Evolutionary conservation across 2,329 filamentous ascomycete species (phyloP), one percentile per base, ranked within the genome.

Genomic region (Nannizziopsis barbatae): DNA sequence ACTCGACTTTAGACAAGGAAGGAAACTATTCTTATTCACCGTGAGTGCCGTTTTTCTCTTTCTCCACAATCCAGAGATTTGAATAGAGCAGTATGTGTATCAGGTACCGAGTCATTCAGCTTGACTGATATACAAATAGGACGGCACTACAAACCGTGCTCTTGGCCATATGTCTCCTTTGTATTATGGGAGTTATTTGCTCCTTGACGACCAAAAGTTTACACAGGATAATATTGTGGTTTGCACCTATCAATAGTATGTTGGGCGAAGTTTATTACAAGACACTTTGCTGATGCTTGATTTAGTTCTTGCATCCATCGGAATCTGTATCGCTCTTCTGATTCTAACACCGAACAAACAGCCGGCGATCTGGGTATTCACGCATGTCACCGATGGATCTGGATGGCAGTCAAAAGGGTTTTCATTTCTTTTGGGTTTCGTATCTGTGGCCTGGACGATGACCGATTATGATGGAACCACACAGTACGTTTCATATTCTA

Each of bases 391-490:
- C 10, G 75, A 81, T 57, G 75, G 76, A 42, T 81, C 79, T 8
- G 78, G 79, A 20, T 82, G 78, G 77, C 73, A 73, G 9, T 77
- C 71, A 17, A 76, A 72, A 54, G 67, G 70, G 2, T 81, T 81
- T 53, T 81, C 79, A 0, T 82, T 81, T 55, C 67, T 82, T 8
- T 66, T 82, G 5, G 76, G 76, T 49, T 76, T 67, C 43, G 65
- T 69, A 38, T 60, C 58, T 9, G 63, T 69, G 7, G 63, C 65
- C 37, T 68, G 64, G 63, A 80, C 77, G n/a, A 81, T 83, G 78
- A 83, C 79, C 5, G 79, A 81, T 58, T 82, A 81, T 58, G 79
- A 82, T 55, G 78, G 75, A 40, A 83, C 79, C 9, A 81, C 79
- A 5, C 79, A 82, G 73, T 75, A 64, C 60, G 70, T 63, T 32